Conservation (phyloP, 2,329 filamentous ascomycete genomes). For the Cercospora beticola region DNA sequence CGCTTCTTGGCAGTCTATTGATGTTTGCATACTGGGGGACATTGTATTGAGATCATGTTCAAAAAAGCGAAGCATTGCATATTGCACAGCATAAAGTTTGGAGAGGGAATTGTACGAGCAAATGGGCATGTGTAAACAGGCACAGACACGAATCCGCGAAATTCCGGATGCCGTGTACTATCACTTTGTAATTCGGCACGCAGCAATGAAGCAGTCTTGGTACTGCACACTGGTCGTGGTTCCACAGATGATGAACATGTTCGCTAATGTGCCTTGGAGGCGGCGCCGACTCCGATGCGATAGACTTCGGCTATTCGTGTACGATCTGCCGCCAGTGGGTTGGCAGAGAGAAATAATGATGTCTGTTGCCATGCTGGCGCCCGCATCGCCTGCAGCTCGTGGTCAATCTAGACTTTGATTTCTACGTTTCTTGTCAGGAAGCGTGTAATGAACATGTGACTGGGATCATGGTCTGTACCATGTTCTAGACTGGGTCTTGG, state of each 20-base stretch:
- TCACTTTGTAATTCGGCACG: neutral
- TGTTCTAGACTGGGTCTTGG: conserved; percentile 1
- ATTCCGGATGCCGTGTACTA: neutral
- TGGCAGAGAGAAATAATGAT: neutral
- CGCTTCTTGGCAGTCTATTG: neutral
- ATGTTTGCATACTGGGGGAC: neutral
- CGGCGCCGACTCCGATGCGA: conserved; percentile 4
- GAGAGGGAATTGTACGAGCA: neutral
- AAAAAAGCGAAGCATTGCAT: neutral
- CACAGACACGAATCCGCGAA: neutral
- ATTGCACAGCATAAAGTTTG: neutral
- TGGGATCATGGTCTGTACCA: conserved; percentile 1
- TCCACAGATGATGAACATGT: neutral
- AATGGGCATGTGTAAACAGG: neutral
- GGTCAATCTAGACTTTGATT: neutral
- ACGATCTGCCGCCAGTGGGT: conserved; percentile 1
- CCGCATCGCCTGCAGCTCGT: neutral
- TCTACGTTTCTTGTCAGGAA: neutral
- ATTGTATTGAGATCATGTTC: neutral
- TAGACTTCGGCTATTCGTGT: conserved; percentile 7
- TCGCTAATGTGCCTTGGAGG: neutral
- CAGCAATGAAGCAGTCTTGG: neutral
- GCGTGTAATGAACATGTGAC: neutral
- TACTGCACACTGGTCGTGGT: neutral
- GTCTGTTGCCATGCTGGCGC: neutral